Evolutionary conservation across 257 asterid species (phyloP), one percentile per base, ranked within the genome.

Genomic region (Plantago elongata): DNA sequence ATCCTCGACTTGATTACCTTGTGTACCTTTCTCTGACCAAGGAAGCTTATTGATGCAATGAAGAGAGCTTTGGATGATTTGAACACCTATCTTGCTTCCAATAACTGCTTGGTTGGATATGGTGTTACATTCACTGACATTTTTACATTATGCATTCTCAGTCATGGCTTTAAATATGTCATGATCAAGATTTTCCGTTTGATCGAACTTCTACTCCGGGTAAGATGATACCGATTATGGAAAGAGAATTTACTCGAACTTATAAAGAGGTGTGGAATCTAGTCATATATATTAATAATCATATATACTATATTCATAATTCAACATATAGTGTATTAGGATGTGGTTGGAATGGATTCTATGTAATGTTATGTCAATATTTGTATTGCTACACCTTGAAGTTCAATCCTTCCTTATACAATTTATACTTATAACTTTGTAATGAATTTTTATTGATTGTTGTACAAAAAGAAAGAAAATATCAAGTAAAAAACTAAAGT

Each of bases 171-270:
- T 62, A 76, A 48, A 62, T n/a, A 0, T 0, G 55, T 86, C 74
- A 40, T 84, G 81, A 89, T 88, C 11, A 84, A 86, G 82, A 81
- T 67, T 75, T 89, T 89, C 62, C n/a, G n/a, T 8, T 78, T 92
- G 73, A n/a, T n/a, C n/a, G 98, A 92, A 72, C 95, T 92, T 52
- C 65, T 92, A 80, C 98, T 38, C 97, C 98, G 18, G 88, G 98
- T 45, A 69, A 56, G 71, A 88, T 92, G 98, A 45, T 92, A 59
- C 78, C 3, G 98, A 92, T 78, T 97, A 92, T 0, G 88, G 98
- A 97, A 92, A 92, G 77, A 86, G 97, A 80, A 95, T 92, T 15
- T 92, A 92, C 81, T 91, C 98, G 2, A 91, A 91, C 83, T n/a
- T n/a, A n/a, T n/a, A n/a, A n/a, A n/a, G n/a, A n/a, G n/a, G n/a